Percentiles rank a stretch among this genome's conserved stretches.
These are phyloP conservation scores for Claviceps sp. DNA, from an alignment of 2,329 filamentous ascomycete species.

Conservation along the genomic window DNA sequence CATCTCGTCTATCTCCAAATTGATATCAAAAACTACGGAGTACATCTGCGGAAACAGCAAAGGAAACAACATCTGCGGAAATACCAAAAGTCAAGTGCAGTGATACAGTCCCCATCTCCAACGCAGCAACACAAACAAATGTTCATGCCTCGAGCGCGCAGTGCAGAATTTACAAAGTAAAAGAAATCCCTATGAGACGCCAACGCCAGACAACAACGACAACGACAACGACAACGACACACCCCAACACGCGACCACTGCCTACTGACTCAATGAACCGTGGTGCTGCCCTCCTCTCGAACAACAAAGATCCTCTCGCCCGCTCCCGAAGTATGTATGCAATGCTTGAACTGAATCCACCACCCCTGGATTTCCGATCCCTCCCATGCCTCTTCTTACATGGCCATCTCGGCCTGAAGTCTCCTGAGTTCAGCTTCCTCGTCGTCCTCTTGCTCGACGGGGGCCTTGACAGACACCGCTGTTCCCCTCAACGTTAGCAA, in stretches of 20 bases:
- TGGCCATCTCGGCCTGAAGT: constrained; percentile 93
- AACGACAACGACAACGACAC: constrained; percentile 19
- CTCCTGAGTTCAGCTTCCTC: constrained; percentile 91
- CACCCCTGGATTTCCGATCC: not conserved
- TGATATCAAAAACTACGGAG: too few relatives aligned
- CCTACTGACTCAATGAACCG: not conserved
- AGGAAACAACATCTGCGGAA: too few relatives aligned
- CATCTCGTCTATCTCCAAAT: too few relatives aligned
- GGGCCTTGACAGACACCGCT: constrained; percentile 21
- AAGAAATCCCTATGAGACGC: constrained; percentile 13
- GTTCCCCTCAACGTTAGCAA: constrained; percentile 4
- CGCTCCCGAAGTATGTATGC: constrained; percentile 6
- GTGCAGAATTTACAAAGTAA: not conserved
- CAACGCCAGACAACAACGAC: constrained; percentile 19
- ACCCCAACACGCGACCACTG: constrained; percentile 12
- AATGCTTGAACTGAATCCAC: constrained; percentile 3
- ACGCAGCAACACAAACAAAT: too few relatives aligned
- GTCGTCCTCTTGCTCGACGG: constrained; percentile 66
- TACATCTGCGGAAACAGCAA: too few relatives aligned
- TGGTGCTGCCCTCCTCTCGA: not conserved
- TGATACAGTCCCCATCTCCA: too few relatives aligned
- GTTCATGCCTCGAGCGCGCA: too few relatives aligned
- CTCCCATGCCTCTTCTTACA: constrained; percentile 39
- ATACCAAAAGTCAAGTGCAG: too few relatives aligned
- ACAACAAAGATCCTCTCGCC: not conserved